Evolutionary conservation across 768 basidiomycete genomes (phyloP).

Genomic region (Ramaria sp.): DNA sequence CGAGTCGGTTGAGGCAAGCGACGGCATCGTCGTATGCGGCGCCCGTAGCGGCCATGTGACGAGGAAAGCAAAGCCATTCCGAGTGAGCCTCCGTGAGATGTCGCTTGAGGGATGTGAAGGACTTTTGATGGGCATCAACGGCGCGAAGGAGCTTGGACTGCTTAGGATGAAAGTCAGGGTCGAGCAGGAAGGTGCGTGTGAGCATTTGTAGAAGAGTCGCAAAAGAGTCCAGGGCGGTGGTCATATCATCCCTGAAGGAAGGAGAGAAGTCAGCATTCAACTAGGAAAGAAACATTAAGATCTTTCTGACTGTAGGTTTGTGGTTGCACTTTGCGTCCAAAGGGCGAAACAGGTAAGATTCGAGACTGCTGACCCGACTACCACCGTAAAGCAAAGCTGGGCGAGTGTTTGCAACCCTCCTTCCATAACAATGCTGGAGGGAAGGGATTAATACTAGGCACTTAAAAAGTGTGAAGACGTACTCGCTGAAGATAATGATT

Average conservation of each 20-base stretch:
- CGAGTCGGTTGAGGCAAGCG: constrained; percentile 76
- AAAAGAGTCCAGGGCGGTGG: constrained; percentile 78
- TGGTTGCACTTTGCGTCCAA: constrained; percentile 80
- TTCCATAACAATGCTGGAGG: constrained; percentile 68
- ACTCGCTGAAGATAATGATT: constrained; percentile 81
- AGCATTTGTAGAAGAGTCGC: constrained; percentile 75
- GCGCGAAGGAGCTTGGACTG: constrained; percentile 65
- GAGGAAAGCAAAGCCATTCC: constrained; percentile 47
- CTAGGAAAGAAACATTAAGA: neutral
- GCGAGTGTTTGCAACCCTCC: constrained; percentile 69
- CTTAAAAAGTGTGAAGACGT: constrained; percentile 13
- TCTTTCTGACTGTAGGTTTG: constrained; percentile 47
- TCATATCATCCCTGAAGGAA: constrained; percentile 47
- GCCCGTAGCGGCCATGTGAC: constrained; percentile 18
- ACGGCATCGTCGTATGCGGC: constrained; percentile 80
- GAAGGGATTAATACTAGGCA: constrained; percentile 13
- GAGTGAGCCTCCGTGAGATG: constrained; percentile 79
- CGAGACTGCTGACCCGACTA: constrained; percentile 64
- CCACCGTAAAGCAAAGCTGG: constrained; percentile 65
- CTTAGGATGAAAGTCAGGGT: constrained; percentile 43
- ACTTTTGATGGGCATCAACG: constrained; percentile 74
- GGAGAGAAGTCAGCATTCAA: neutral
- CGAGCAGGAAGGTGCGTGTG: constrained; percentile 77
- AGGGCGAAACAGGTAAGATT: constrained; percentile 77
- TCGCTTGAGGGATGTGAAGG: constrained; percentile 84